Percentiles rank a stretch among this genome's conserved stretches.
Conservation (phyloP, 2,329 filamentous ascomycete genomes). For the Stromatinia cepivora region DNA sequence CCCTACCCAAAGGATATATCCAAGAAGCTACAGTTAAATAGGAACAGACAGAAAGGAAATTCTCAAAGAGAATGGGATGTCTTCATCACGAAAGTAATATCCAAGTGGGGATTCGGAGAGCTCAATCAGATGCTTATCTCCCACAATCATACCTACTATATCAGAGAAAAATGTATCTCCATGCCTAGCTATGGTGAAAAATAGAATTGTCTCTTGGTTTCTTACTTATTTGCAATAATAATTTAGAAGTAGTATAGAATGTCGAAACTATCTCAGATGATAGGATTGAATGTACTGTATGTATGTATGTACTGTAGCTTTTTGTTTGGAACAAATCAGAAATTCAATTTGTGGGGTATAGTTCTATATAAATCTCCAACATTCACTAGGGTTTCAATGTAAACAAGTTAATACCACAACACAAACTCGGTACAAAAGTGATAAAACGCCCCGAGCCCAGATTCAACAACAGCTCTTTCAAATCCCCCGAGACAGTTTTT, state of each 20-base stretch:
- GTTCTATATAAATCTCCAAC: background rate
- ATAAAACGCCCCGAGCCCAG: background rate
- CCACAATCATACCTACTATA: slow-evolving; percentile 5
- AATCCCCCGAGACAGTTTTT: too few species aligned
- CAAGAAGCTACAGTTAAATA: background rate
- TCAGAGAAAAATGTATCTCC: slow-evolving; percentile 17
- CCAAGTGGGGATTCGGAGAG: slow-evolving; percentile 9
- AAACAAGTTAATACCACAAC: background rate
- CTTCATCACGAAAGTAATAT: slow-evolving; percentile 1
- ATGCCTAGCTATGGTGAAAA: background rate
- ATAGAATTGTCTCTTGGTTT: background rate
- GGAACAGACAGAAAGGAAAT: background rate
- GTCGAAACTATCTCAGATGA: background rate
- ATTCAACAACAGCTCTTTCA: background rate
- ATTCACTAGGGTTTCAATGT: background rate
- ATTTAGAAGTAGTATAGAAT: background rate
- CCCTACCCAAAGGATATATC: background rate
- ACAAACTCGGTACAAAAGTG: background rate
- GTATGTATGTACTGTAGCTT: background rate
- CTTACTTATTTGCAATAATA: background rate
- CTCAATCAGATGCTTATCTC: slow-evolving; percentile 14
- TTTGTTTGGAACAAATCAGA: background rate
- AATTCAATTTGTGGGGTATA: slow-evolving; percentile 4
- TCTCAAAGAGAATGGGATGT: background rate
- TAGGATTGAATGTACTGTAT: too few species aligned